These are phyloP conservation scores for Piper longum DNA, from an alignment of 164 flowering plant species.

Conservation along the genomic window DNA sequence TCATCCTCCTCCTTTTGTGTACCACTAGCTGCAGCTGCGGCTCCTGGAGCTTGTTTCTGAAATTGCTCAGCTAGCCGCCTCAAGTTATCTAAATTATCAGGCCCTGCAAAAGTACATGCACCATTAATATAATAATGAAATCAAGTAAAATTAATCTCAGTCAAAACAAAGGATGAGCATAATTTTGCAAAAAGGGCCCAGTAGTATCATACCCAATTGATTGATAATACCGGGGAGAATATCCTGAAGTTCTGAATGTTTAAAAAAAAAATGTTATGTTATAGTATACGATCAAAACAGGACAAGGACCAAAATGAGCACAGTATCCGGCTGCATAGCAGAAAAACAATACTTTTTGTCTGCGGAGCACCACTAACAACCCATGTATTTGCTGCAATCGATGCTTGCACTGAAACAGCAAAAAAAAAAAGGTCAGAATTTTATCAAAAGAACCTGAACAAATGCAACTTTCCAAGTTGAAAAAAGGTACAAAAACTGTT, in stretches of 20 bases:
- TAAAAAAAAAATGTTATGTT: neutral
- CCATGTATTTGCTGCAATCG: conserved; percentile 89
- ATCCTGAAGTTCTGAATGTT: conserved; percentile 40
- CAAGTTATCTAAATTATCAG: conserved; percentile 60
- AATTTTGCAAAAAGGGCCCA: neutral
- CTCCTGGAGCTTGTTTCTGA: conserved; percentile 38
- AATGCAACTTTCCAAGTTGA: neutral
- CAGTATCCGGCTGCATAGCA: neutral
- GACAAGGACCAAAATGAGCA: neutral
- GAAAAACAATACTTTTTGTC: conserved; percentile 41
- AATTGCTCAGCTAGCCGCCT: conserved; percentile 60
- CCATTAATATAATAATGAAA: neutral
- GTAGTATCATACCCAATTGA: conserved; percentile 28
- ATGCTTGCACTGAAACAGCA: conserved; percentile 70
- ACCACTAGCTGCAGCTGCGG: conserved; percentile 17
- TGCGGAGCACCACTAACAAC: conserved; percentile 90
- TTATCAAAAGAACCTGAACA: neutral
- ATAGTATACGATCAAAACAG: neutral
- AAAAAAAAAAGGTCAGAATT: neutral
- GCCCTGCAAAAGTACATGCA: conserved; percentile 22
- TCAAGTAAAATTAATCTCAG: neutral
- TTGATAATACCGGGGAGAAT: conserved; percentile 49
- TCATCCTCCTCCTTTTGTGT: conserved; percentile 33
- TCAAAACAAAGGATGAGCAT: neutral
- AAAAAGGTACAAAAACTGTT: neutral